Conservation (phyloP, 1,139 yeast genomes). For the Groenewaldozyma auringiensis region DNA sequence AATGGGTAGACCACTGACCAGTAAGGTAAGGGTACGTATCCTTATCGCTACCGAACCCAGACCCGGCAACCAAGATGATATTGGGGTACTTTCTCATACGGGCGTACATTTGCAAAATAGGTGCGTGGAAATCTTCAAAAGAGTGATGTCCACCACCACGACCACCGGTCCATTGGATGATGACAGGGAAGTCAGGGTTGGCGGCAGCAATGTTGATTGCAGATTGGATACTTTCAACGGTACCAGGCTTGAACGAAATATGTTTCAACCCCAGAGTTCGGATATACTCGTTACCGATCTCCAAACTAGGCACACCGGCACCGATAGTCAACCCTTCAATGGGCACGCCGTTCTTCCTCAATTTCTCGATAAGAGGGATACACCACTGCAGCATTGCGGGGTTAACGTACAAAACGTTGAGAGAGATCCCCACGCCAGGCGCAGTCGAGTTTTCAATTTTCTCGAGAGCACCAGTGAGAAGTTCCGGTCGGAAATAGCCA, state of each 20-base stretch:
- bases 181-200: constrained; percentile 92
- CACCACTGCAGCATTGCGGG: constrained; percentile 99
- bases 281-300: constrained; percentile 94
- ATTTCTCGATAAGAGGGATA: constrained; percentile 83
- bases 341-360: constrained; percentile 90
- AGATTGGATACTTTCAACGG: constrained; percentile 84
- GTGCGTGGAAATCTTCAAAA: constrained; percentile 97
- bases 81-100: constrained; percentile 88
- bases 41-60: constrained; percentile 95
- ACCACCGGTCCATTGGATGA: constrained; percentile 99
- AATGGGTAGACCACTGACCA: constrained; percentile 85
- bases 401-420: constrained; percentile 89
- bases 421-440: constrained; percentile 86
- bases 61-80: constrained; percentile 89
- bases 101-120: constrained; percentile 90
- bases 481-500: constrained; percentile 75
- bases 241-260: constrained; percentile 96
- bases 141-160: constrained; percentile 99
- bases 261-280: constrained; percentile 88
- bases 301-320: constrained; percentile 98
- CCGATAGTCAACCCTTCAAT: constrained; percentile 94
- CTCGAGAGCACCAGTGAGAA: constrained; percentile 69
- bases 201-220: constrained; percentile 88
- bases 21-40: constrained; percentile 96
- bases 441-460: constrained; percentile 46